These are phyloP conservation scores for Wickerhamiella lipophila DNA, from an alignment of 805 yeast species.

Conservation along the genomic window DNA sequence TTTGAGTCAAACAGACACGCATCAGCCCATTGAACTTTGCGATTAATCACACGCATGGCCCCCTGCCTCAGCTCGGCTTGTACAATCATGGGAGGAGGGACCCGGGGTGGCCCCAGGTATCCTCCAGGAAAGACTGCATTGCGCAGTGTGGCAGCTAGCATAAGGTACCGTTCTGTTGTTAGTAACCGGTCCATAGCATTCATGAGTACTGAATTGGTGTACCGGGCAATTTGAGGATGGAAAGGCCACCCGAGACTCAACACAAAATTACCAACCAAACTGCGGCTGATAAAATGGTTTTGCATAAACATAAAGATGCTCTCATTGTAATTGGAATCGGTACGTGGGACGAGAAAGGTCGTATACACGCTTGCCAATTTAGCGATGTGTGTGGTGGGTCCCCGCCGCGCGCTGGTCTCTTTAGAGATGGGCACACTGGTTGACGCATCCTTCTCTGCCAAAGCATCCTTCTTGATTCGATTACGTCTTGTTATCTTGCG, in stretches of 20 bases:
- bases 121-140: conserved; percentile 9
- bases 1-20: neutral
- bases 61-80: neutral
- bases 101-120: conserved; percentile 6
- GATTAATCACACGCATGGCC: neutral
- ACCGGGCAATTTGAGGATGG: neutral
- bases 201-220: neutral
- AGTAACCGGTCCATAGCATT: neutral
- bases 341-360: neutral
- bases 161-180: neutral
- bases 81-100: neutral
- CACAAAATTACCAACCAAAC: neutral
- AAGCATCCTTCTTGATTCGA: neutral
- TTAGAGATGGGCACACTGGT: no score
- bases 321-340: neutral
- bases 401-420: no score
- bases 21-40: neutral
- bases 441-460: no score
- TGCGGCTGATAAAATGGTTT: conserved; percentile 1
- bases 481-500: neutral
- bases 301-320: conserved; percentile 3
- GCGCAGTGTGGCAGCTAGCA: neutral
- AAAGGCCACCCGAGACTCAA: conserved; percentile 1
- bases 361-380: neutral
- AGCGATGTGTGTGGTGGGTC: neutral